A percentile compares a stretch with the other conserved stretches of the same genome.
These are phyloP conservation scores for Saccharomyces hybrid DNA, from an alignment of 1,139 yeast genomes.

Conservation along the genomic window DNA sequence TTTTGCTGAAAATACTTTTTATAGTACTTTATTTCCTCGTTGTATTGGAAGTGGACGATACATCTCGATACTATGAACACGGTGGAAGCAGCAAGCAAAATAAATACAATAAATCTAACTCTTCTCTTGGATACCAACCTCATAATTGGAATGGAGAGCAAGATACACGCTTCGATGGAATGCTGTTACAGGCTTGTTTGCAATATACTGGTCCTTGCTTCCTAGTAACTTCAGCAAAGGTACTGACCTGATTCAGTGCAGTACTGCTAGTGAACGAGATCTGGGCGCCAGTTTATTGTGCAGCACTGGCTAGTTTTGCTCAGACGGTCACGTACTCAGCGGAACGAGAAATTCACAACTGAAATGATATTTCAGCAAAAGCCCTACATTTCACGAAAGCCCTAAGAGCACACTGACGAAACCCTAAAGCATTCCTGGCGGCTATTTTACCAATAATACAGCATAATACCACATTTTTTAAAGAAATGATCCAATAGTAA, in stretches of 20 bases:
- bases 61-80: constrained; percentile 11
- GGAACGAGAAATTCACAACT: background rate
- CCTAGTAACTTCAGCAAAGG: background rate
- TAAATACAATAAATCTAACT: constrained; percentile 12
- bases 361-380: background rate
- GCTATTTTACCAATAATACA: background rate
- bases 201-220: background rate
- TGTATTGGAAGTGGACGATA: constrained; percentile 26
- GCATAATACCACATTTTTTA: background rate
- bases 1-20: constrained; percentile 21
- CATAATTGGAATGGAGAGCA: constrained; percentile 7
- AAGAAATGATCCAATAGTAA: background rate
- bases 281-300: background rate
- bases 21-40: constrained; percentile 27
- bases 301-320: background rate
- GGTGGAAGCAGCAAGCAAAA: constrained; percentile 7
- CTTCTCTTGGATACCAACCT: constrained; percentile 21
- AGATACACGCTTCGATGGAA: background rate
- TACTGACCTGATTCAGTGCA: background rate
- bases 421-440: background rate
- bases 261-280: background rate
- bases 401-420: background rate
- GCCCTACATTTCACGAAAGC: background rate
- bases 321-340: background rate
- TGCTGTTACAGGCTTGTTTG: background rate